Evolutionary conservation across 1,284 basidiomycete species (phyloP).

Genomic region (Austroboletus niveus): DNA sequence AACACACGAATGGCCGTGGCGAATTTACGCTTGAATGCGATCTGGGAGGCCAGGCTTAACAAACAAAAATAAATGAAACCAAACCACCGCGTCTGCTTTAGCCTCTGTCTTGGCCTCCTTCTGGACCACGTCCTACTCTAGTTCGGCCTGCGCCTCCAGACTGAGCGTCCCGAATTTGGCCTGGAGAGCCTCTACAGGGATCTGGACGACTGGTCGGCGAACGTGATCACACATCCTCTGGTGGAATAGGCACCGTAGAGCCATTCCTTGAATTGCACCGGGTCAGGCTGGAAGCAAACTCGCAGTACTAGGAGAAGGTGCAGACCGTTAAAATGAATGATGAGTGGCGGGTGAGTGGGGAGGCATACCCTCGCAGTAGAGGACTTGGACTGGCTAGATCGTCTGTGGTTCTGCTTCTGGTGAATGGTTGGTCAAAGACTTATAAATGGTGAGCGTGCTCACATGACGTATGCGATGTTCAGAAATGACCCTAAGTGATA

Average conservation of each 20-base stretch:
- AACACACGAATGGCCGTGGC: constrained; percentile 88
- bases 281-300: constrained; percentile 72
- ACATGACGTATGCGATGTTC: background rate
- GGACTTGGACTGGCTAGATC: constrained; percentile 46
- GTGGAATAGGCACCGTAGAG: constrained; percentile 68
- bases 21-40: constrained; percentile 89
- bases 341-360: background rate
- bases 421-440: constrained; percentile 31
- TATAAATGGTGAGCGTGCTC: constrained; percentile 4
- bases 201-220: background rate
- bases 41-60: constrained; percentile 51
- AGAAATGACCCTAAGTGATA: too few relatives aligned
- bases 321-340: constrained; percentile 56
- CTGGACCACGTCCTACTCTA: constrained; percentile 87
- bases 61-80: too few relatives aligned
- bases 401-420: constrained; percentile 39
- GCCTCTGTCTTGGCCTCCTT: constrained; percentile 64
- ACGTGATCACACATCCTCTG: constrained; percentile 57
- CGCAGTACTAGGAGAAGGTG: constrained; percentile 90
- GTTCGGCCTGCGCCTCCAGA: constrained; percentile 78
- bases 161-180: constrained; percentile 84
- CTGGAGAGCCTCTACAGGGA: constrained; percentile 66
- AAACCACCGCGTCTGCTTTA: constrained; percentile 71
- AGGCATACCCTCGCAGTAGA: constrained; percentile 61
- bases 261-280: constrained; percentile 76